Conservation (phyloP, 768 basidiomycete species). For the Exidia glandulosa region DNA sequence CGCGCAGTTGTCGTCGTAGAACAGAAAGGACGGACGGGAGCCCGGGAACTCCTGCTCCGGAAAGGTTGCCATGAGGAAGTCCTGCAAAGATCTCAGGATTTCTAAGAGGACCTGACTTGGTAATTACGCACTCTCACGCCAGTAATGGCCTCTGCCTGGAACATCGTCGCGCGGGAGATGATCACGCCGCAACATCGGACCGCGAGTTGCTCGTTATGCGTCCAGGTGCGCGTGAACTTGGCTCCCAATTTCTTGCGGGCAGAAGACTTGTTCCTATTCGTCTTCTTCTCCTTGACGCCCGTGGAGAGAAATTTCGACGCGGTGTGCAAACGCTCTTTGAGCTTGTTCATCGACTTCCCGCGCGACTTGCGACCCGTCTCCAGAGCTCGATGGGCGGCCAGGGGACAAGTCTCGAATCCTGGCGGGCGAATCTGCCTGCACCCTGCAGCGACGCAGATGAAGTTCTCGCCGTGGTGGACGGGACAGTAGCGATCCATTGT, state of each 20-base stretch:
- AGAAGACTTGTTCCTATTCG: neutral
- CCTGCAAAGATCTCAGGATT: neutral
- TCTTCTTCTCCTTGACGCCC: neutral
- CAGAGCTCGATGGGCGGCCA: neutral
- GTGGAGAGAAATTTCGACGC: neutral
- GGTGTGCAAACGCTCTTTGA: neutral
- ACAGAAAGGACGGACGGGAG: slow-evolving; percentile 7
- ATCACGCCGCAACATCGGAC: slow-evolving; percentile 16
- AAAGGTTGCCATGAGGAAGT: neutral
- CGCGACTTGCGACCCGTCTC: slow-evolving; percentile 1
- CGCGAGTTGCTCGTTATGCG: slow-evolving; percentile 18
- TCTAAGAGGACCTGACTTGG: neutral
- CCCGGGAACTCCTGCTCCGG: neutral
- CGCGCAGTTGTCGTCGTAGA: slow-evolving; percentile 14
- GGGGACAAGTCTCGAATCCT: neutral
- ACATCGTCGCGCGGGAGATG: slow-evolving; percentile 14
- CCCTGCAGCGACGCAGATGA: neutral
- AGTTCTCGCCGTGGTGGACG: neutral
- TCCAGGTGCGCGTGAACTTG: neutral
- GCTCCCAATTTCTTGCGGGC: neutral
- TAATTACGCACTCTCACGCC: slow-evolving; percentile 5
- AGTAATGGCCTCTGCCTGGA: slow-evolving; percentile 12
- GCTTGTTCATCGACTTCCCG: slow-evolving; percentile 1
- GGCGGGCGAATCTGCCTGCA: neutral
- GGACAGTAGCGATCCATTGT: slow-evolving; percentile 10